A percentile compares a stretch with the other conserved stretches of the same genome.
These are phyloP conservation scores for Grosmannia huntii DNA, from an alignment of 2,329 filamentous ascomycete genomes.

Conservation along the genomic window DNA sequence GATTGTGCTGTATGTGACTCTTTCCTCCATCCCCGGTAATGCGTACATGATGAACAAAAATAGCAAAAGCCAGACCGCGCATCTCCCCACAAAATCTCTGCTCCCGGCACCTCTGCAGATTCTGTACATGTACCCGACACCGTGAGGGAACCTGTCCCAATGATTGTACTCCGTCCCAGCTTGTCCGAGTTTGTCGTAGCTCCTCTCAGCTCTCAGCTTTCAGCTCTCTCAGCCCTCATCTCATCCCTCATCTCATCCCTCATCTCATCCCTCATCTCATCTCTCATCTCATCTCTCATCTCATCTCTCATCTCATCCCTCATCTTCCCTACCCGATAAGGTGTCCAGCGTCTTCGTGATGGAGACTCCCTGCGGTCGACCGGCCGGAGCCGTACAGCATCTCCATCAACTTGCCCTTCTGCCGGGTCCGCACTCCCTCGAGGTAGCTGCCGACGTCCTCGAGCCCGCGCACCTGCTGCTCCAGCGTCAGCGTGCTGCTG, in stretches of 20 bases:
- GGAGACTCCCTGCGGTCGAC: not conserved
- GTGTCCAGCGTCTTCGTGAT: not conserved
- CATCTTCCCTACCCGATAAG: too few species aligned
- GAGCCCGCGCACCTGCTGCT: constrained; percentile 75
- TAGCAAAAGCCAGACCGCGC: not conserved
- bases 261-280: too few species aligned
- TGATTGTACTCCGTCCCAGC: too few species aligned
- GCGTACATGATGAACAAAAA: not conserved
- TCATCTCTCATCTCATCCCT: too few species aligned
- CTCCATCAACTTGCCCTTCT: constrained; percentile 75
- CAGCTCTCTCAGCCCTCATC: too few species aligned
- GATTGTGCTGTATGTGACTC: not conserved
- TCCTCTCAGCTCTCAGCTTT: not conserved
- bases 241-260: too few species aligned
- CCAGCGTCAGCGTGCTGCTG: constrained; percentile 58
- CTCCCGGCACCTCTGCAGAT: not conserved
- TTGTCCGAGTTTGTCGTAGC: too few species aligned
- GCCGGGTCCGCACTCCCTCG: constrained; percentile 58
- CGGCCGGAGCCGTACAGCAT: constrained; percentile 50
- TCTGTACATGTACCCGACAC: not conserved
- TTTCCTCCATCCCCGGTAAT: not conserved
- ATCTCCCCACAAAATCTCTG: not conserved
- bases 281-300: too few species aligned
- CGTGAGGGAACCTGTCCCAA: not conserved
- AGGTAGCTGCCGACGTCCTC: constrained; percentile 71